Conservation (phyloP, 768 basidiomycete genomes). For the Gloeopeniophorella convolvens region DNA sequence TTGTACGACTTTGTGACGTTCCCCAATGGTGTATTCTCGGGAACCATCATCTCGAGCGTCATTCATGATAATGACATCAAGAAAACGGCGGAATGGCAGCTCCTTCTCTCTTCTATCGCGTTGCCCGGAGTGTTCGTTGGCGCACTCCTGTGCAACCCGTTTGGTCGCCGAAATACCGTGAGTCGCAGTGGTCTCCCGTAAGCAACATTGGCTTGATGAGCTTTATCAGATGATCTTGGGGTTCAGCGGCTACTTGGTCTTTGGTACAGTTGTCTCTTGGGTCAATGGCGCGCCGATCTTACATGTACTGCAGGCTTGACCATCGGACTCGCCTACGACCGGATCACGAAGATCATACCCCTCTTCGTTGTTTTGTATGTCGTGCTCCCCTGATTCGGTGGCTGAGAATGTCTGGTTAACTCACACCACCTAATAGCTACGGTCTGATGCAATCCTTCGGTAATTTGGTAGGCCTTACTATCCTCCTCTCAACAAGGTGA, state of each 20-base stretch:
- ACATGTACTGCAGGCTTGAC: constrained; percentile 36
- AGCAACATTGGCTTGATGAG: background rate
- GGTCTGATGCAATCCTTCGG: constrained; percentile 68
- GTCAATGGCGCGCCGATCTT: background rate
- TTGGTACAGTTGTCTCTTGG: constrained; percentile 34
- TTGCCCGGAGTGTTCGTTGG: constrained; percentile 46
- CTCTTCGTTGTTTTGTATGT: constrained; percentile 64
- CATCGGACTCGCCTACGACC: constrained; percentile 55
- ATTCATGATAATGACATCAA: constrained; percentile 51
- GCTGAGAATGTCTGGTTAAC: background rate
- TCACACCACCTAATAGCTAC: constrained; percentile 36
- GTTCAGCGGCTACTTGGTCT: constrained; percentile 60
- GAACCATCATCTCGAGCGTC: constrained; percentile 60
- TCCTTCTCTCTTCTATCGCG: constrained; percentile 55
- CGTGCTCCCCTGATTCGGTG: background rate
- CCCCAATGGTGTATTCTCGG: constrained; percentile 66
- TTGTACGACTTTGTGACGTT: constrained; percentile 67
- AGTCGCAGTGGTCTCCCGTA: constrained; percentile 21
- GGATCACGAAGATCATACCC: constrained; percentile 53
- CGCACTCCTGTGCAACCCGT: constrained; percentile 40
- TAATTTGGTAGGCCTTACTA: constrained; percentile 42
- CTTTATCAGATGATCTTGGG: constrained; percentile 54
- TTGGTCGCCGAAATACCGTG: constrained; percentile 55
- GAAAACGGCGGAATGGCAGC: constrained; percentile 60
- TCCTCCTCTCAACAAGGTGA: background rate